These are phyloP conservation scores for Lactarius tabidus DNA, from an alignment of 768 basidiomycete species.

Conservation along the genomic window DNA sequence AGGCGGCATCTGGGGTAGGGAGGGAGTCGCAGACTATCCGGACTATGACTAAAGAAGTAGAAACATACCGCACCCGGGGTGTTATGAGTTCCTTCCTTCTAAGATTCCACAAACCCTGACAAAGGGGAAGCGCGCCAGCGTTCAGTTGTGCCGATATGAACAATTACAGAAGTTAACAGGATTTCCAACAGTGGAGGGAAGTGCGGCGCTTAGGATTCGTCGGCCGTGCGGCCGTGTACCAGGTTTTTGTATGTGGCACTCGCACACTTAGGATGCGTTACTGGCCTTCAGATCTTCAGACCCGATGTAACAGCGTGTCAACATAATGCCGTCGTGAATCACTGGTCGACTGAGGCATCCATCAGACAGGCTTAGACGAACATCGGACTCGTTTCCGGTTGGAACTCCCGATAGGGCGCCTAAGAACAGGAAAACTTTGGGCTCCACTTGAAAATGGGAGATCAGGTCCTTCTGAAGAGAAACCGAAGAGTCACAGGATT, in stretches of 20 bases:
- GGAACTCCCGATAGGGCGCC: neutral
- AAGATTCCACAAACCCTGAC: constrained; percentile 8
- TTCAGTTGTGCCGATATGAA: neutral
- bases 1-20: constrained; percentile 3
- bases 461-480: constrained; percentile 13
- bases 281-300: neutral
- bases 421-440: neutral
- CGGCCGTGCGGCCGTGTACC: neutral
- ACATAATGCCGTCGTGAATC: neutral
- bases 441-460: constrained; percentile 12
- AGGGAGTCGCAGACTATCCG: neutral
- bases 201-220: constrained; percentile 14
- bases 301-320: neutral
- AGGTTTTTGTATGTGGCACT: neutral
- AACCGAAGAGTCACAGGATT: constrained; percentile 6
- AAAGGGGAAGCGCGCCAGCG: constrained; percentile 10
- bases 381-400: neutral
- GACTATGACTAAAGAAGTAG: constrained; percentile 14
- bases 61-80: neutral
- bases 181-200: constrained; percentile 17
- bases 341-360: neutral
- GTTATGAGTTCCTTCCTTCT: neutral
- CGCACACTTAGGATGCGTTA: neutral
- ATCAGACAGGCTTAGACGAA: constrained; percentile 3
- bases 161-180: constrained; percentile 9